Conservation (phyloP, 2,329 filamentous ascomycete species). For the Ophiostoma ulmi region DNA sequence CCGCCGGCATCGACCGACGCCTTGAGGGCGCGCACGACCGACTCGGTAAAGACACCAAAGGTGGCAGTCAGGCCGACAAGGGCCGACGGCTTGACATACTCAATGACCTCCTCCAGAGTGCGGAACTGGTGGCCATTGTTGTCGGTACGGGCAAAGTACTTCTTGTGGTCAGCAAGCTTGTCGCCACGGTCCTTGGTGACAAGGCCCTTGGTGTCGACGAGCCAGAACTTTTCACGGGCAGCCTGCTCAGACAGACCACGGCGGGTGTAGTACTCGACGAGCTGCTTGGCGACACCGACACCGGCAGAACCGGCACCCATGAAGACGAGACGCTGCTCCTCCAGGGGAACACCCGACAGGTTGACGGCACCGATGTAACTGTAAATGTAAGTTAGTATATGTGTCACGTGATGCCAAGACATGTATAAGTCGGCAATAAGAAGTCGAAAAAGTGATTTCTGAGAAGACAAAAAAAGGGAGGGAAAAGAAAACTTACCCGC, state of each 20-base stretch:
- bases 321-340: conserved; percentile 92
- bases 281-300: conserved; percentile 95
- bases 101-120: conserved; percentile 83
- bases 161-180: conserved; percentile 84
- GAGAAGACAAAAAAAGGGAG: background rate
- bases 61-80: conserved; percentile 92
- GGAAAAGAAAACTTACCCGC: conserved; percentile 51
- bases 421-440: conserved; percentile 20
- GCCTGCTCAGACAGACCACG: conserved; percentile 84
- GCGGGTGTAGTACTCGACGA: conserved; percentile 93
- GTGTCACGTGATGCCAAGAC: conserved; percentile 25
- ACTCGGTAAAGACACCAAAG: conserved; percentile 87
- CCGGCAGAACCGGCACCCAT: conserved; percentile 93
- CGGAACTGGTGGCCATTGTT: conserved; percentile 66
- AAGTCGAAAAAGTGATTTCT: background rate
- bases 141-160: conserved; percentile 62
- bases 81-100: conserved; percentile 91
- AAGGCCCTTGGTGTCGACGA: conserved; percentile 94
- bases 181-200: conserved; percentile 91
- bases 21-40: conserved; percentile 69
- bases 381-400: conserved; percentile 33
- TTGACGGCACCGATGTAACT: conserved; percentile 69
- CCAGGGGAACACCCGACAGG: conserved; percentile 74
- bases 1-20: conserved; percentile 58
- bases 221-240: conserved; percentile 88